These are phyloP conservation scores for Mucor irregularis DNA, from an alignment of 371 early-diverging fungal genomes.

Conservation along the genomic window DNA sequence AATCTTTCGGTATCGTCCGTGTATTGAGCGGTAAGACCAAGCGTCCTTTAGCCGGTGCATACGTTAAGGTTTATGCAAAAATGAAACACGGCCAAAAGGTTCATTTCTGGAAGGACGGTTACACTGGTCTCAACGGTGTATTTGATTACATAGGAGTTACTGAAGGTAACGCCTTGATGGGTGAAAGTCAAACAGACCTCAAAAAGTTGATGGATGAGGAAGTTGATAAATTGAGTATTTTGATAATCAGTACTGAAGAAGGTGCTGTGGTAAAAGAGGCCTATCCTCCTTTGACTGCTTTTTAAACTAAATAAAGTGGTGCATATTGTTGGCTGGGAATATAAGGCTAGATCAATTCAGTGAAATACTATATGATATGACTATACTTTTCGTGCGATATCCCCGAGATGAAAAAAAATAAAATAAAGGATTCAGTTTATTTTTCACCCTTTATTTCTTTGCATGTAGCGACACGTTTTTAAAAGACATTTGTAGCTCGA, in stretches of 20 bases:
- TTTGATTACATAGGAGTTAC: slow-evolving; percentile 62
- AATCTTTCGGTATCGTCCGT: slow-evolving; percentile 50
- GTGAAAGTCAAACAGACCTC: background rate
- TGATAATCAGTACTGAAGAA: slow-evolving; percentile 29
- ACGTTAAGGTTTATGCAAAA: slow-evolving; percentile 63
- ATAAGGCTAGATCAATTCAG: no score
- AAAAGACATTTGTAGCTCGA: no score
- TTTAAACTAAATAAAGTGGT: no score
- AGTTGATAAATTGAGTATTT: slow-evolving; percentile 38
- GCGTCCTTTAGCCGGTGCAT: slow-evolving; percentile 52
- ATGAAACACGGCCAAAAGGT: slow-evolving; percentile 27
- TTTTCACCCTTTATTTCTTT: no score
- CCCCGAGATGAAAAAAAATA: no score
- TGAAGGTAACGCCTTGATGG: slow-evolving; percentile 36
- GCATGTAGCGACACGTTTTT: no score
- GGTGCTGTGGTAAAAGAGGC: slow-evolving; percentile 46
- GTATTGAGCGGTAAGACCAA: slow-evolving; percentile 36
- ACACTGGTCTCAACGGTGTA: slow-evolving; percentile 60
- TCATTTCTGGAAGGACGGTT: slow-evolving; percentile 66
- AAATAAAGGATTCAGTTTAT: no score
- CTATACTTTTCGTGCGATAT: no score
- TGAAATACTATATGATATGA: no score
- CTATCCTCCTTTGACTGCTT: slow-evolving; percentile 28
- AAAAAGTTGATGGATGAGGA: slow-evolving; percentile 15
- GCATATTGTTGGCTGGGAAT: no score